phyloP scores from a whole-genome alignment of 345 rosid species.

The Murraya paniculata region DNA sequence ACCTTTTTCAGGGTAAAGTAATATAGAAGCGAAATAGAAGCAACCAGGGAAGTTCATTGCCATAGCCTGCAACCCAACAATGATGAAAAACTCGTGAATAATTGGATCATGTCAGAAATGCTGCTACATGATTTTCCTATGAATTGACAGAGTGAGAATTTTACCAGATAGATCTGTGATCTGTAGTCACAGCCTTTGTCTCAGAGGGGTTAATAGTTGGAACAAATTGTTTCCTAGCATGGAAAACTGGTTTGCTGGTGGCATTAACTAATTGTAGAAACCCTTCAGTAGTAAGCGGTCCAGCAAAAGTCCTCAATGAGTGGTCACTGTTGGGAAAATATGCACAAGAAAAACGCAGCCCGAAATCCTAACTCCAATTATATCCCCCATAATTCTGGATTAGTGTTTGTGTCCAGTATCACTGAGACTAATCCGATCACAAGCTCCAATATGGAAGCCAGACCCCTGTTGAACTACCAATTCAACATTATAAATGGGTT shows the following conservation, averaged over 20 bases:
- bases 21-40: slow-evolving; percentile 66
- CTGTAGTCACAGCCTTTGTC: slow-evolving; percentile 27
- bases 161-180: slow-evolving; percentile 69
- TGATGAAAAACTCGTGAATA: neutral
- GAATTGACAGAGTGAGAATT: slow-evolving; percentile 7
- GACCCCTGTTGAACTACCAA: slow-evolving; percentile 55
- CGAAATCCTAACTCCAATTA: slow-evolving; percentile 47
- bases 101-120: neutral
- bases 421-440: slow-evolving; percentile 47
- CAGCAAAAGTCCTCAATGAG: slow-evolving; percentile 42
- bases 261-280: slow-evolving; percentile 41
- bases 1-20: slow-evolving; percentile 41
- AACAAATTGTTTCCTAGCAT: slow-evolving; percentile 19
- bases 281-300: slow-evolving; percentile 42
- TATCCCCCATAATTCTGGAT: slow-evolving; percentile 69
- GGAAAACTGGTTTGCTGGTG: slow-evolving; percentile 23
- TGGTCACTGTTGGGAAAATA: slow-evolving; percentile 53
- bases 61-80: slow-evolving; percentile 56
- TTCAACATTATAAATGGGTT: slow-evolving; percentile 7
- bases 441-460: slow-evolving; percentile 51
- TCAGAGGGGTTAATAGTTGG: slow-evolving; percentile 11
- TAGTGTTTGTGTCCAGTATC: slow-evolving; percentile 48
- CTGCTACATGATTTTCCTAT: neutral
- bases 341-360: slow-evolving; percentile 58
- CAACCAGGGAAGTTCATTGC: slow-evolving; percentile 78